Base-by-base conservation (phyloP, 768 basidiomycete species). In the Lactifluus subvellereus region DNA sequence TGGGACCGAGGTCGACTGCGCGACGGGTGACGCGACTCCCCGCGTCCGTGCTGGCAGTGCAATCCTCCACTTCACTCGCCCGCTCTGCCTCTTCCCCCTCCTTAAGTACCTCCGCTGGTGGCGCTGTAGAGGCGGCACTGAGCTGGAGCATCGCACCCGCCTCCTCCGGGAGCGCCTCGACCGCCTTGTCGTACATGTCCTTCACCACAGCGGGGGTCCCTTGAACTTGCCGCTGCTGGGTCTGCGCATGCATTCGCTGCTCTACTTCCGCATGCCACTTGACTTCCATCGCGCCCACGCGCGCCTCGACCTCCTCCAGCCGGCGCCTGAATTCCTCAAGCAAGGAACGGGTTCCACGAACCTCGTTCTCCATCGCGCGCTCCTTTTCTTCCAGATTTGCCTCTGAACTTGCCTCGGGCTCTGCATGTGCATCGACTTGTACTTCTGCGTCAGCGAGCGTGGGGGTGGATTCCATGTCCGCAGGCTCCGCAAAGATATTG, bases 281-380 rank as follows among this genome's bases (percentile, higher is more conserved):
- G 43, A 60, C 54, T 55, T 74, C 75, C 58, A 75, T 66, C 59
- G 67, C 70, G 33, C 62, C 57, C 27, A 76, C 69, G 33, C 71
- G 71, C 45, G 54, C 40, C 61, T 76, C 75, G 49, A 74, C 70
- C 22, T 60, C 60, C 49, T 70, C 74, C 3, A 76, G 57, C 16
- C 75, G 70, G 32, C 54, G 55, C 30, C 68, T 69, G 63, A 75
- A 74, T 13, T 59, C 67, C 33, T 72, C 72, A 9, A 76, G 63
- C 8, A 73, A 60, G 10, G 61, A 68, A 3, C 68, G 69, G 4
- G 71, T 71, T 30, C 54, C 66, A 16, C 53, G 42, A 11, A 73
- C 54, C 53, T 73, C 71, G 1, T 51, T 64, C 54, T 69, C 67
- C 18, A 74, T 66, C 42, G 64, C 62, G 18, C 54, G 65, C 57